phyloP scores from a whole-genome alignment of 1,284 basidiomycete genomes.

The Ceratobasidium sp. region DNA sequence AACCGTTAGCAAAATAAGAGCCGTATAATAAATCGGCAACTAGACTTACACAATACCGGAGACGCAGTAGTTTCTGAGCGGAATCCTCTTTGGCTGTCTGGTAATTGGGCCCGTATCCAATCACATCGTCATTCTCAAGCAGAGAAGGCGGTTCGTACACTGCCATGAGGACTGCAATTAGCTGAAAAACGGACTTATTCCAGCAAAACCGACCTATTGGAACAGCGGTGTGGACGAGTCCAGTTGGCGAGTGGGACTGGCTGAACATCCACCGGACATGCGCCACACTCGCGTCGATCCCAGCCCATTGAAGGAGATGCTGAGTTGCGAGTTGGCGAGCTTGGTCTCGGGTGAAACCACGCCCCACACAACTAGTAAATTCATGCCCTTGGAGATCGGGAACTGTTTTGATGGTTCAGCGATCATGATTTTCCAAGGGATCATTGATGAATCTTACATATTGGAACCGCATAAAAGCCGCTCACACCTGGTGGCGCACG shows the following conservation, averaged over 20 bases:
- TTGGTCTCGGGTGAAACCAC: neutral
- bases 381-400: neutral
- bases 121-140: neutral
- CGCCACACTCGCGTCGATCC: neutral
- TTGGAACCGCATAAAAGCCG: neutral
- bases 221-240: neutral
- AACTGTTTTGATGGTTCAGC: neutral
- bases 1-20: neutral
- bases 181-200: neutral
- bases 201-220: neutral
- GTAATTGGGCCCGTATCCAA: neutral
- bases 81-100: conserved; percentile 20
- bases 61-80: neutral
- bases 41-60: conserved; percentile 19
- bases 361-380: neutral
- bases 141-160: neutral
- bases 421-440: no score
- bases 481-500: neutral
- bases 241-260: neutral
- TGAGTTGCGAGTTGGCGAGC: neutral
- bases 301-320: neutral
- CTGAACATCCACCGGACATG: conserved; percentile 13
- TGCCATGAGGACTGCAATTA: neutral
- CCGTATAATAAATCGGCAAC: neutral
- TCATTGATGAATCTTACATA: no score